Base-by-base conservation (phyloP, 306 rosid genomes). In the Rosa persica region DNA sequence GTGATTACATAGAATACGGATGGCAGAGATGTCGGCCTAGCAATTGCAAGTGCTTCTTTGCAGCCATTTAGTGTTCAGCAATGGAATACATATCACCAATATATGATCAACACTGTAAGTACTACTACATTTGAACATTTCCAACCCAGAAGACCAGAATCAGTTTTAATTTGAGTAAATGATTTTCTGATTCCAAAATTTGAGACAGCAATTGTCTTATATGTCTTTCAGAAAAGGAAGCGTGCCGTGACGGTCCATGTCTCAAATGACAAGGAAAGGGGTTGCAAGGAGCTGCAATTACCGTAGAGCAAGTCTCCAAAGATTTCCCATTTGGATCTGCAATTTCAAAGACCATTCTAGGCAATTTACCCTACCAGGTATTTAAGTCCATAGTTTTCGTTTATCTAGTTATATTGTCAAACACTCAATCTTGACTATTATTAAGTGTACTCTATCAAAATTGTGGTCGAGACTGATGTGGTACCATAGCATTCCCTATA, bases 271-370 rank as follows among this genome's bases (percentile, higher is more conserved):
- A 80, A 13, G 98, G 98, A 71, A 83, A 52, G 36, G 83, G 83
- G 73, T 30, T 92, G 79, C 81, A 77, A 86, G 96, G 95, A 78
- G 97, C 94, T 25, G 49, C 75, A 0, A 78, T 89, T 67, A 6
- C 4, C 27, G 17, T 89, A 70, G 79, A 84, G 77, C 97, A 95
- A 77, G 61, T 90, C 44, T 84, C 93, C 23, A 95, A 87, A 74
- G 98, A 91, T 42, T 95, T 95, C 66, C 93, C 97, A 81, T 81
- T 95, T 79, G 98, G 98, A 72, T 95, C 98, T 78, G 96, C 98
- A 11, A 91, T 95, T 38, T 88, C 97, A 66, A 88, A 89, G 72
- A 87, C 93, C 78, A 92, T 95, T 60, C 74, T 94, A 20, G 97
- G 91, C 40, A 91, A 92, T 74, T 44, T 86, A n/a, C 93, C 90